Evolutionary conservation across 345 rosid species (phyloP), one percentile per base, ranked within the genome.

Genomic region (Adansonia digitata): DNA sequence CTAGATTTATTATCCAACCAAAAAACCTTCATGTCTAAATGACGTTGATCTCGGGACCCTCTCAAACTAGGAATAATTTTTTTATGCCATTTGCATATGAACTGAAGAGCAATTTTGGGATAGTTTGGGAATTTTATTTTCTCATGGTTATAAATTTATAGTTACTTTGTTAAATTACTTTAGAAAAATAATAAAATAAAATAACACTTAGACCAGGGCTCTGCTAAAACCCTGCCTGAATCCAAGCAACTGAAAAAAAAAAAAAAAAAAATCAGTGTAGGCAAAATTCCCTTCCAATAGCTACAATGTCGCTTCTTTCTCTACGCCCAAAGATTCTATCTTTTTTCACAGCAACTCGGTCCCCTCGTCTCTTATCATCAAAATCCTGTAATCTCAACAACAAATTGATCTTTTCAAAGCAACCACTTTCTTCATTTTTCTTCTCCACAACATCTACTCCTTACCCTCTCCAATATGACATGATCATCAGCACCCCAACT

Each of bases 401-500:
- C 43, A 22, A 12, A 18, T 48, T 73, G 18, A 20, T 75, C 76
- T 77, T 81, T 83, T 77, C 82, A 18, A 37, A 70, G 42, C 77
- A 65, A 22, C 77, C 78, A 5, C 77, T 18, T 9, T 39, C 55
- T 37, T 71, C 82, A 0, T 71, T 63, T 1, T 78, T 73, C 77
- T 86, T 88, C 73, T 91, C 95, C 77, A 83, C 85, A 20, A 81
- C 87, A 35, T 87, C 94, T 27, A 89, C 98, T 3, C 93, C 89
- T 2, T 90, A 82, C 84, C 99, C 96, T 42, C 90, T 90, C 70
- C 97, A 93, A 76, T 95, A 91, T 79, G 98, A 93, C 72, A 81
- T 93, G 91, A 90, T 93, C 74, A 83, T 90, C 85, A 84, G 72
- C 81, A 90, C 89, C 69, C 98, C 98, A 4, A 62, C 90, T 27